phyloP scores from a whole-genome alignment of 1,139 yeast genomes.

The Lodderomyces metapsilosis region DNA sequence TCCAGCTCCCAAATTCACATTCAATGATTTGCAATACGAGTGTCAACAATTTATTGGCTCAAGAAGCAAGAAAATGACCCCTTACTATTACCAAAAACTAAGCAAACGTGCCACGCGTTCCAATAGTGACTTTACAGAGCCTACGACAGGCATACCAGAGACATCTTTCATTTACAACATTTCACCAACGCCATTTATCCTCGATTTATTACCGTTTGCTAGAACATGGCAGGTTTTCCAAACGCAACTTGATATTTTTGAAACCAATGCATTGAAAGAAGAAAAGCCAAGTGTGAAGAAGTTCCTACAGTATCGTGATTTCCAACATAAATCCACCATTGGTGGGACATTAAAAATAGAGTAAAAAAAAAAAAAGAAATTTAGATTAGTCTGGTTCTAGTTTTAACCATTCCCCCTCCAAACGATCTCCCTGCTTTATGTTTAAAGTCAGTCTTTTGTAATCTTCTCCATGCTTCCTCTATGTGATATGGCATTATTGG shows the following conservation, averaged over 20 bases:
- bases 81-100: slow-evolving; percentile 15
- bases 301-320: slow-evolving; percentile 37
- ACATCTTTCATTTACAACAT: slow-evolving; percentile 21
- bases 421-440: slow-evolving; percentile 70
- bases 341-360: not conserved
- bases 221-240: slow-evolving; percentile 40
- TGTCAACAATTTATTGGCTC: slow-evolving; percentile 25
- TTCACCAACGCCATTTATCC: slow-evolving; percentile 19
- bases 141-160: slow-evolving; percentile 25
- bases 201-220: slow-evolving; percentile 35
- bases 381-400: slow-evolving; percentile 42
- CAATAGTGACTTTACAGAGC: slow-evolving; percentile 12
- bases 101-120: slow-evolving; percentile 6
- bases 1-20: slow-evolving; percentile 11
- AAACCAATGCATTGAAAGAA: slow-evolving; percentile 17
- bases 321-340: slow-evolving; percentile 21
- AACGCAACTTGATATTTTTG: slow-evolving; percentile 24
- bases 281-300: slow-evolving; percentile 26
- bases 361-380: not conserved
- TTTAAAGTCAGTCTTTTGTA: slow-evolving; percentile 62
- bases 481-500: slow-evolving; percentile 85
- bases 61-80: slow-evolving; percentile 24
- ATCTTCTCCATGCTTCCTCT: slow-evolving; percentile 86
- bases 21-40: slow-evolving; percentile 17
- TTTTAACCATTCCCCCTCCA: slow-evolving; percentile 65